A percentile compares a stretch with the other conserved stretches of the same genome.
Evolutionary conservation across 2,329 filamentous ascomycete genomes (phyloP).

Genomic region (Neonectria neomacrospora): DNA sequence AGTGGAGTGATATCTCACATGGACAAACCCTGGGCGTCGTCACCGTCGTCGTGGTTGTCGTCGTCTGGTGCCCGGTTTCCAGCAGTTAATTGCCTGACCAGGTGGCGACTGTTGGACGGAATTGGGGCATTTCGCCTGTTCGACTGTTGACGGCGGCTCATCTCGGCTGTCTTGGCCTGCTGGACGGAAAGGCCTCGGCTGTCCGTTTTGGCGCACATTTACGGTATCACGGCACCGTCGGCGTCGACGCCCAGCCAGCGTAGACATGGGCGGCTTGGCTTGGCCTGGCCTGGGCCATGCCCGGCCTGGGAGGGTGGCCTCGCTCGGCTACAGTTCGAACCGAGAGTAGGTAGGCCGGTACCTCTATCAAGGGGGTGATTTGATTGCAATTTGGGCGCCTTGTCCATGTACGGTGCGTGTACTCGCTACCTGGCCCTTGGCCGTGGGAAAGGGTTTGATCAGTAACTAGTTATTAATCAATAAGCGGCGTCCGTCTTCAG

Average conservation of each 20-base stretch:
- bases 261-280: not conserved
- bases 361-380: not conserved
- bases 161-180: constrained; percentile 30
- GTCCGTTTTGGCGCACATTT: constrained; percentile 2
- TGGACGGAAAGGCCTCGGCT: constrained; percentile 19
- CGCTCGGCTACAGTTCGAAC: not conserved
- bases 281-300: not conserved
- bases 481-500: not conserved
- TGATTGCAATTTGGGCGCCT: not conserved
- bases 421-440: not conserved
- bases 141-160: constrained; percentile 17
- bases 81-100: constrained; percentile 24
- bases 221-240: constrained; percentile 8
- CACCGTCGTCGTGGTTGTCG: constrained; percentile 4
- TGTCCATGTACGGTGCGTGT: not conserved
- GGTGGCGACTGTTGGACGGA: constrained; percentile 24
- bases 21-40: not conserved
- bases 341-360: not conserved
- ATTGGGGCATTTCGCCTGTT: not conserved
- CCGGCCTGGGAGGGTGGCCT: not conserved
- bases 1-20: not conserved
- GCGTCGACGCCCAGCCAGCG: not conserved
- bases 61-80: not conserved
- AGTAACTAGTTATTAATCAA: too few relatives aligned
- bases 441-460: not conserved